Conservation (phyloP, 371 early-diverging fungal species). For the Mortierella sp. region DNA sequence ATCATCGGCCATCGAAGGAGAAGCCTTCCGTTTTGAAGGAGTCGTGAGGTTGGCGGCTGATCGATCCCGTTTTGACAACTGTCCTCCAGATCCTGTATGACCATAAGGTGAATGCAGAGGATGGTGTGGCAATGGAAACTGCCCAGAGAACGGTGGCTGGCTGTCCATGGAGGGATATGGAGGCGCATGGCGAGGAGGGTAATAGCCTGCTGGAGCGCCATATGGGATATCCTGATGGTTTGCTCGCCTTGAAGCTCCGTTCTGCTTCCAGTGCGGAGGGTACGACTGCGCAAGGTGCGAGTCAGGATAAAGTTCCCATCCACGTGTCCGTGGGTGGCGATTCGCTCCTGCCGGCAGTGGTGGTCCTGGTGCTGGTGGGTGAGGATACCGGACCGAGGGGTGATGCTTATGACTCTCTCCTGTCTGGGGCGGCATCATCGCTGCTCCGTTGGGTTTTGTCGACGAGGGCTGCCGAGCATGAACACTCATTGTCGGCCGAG, state of each 20-base stretch:
- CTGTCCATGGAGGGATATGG: constrained; percentile 6
- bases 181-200: constrained; percentile 12
- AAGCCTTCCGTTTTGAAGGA: constrained; percentile 9
- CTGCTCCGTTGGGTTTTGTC: constrained; percentile 14
- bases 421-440: neutral
- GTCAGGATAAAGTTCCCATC: neutral
- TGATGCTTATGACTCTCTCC: neutral
- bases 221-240: neutral
- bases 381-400: neutral
- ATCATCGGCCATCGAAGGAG: neutral
- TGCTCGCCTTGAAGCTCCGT: neutral
- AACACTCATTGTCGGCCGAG: constrained; percentile 15
- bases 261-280: neutral
- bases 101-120: neutral
- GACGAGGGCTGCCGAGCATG: constrained; percentile 15
- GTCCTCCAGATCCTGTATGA: neutral
- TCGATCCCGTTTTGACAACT: neutral
- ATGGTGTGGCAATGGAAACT: neutral
- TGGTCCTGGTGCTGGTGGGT: neutral
- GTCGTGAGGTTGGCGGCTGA: neutral
- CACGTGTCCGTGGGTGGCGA: neutral
- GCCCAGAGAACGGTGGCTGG: constrained; percentile 1
- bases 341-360: neutral
- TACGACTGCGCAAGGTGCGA: neutral
- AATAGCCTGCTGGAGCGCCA: constrained; percentile 3